phyloP scores from a whole-genome alignment of 2,329 filamentous ascomycete genomes.

The Aspergillus pseudonomiae region DNA sequence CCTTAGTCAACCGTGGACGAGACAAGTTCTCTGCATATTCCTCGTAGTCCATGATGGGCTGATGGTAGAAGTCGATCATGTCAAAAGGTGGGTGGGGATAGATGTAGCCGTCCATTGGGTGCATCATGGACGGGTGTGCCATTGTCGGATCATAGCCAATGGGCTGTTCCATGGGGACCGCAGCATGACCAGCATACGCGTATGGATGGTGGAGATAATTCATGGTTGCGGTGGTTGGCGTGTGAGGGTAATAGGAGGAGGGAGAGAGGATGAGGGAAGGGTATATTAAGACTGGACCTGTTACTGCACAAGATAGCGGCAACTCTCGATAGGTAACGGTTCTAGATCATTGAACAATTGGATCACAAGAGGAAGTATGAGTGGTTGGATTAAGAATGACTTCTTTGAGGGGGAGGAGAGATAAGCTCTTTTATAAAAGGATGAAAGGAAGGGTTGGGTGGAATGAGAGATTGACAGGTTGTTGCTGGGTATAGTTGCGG shows the following conservation, averaged over 20 bases:
- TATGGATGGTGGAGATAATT: conserved; percentile 45
- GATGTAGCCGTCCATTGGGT: conserved; percentile 42
- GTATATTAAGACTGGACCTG: conserved; percentile 5
- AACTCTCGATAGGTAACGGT: conserved; percentile 1
- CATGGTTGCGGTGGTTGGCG: conserved; percentile 30
- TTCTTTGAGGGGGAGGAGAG: neutral
- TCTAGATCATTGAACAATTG: conserved; percentile 18
- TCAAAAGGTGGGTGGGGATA: conserved; percentile 44
- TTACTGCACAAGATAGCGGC: conserved; percentile 12
- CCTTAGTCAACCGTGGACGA: conserved; percentile 53
- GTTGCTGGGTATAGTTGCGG: neutral
- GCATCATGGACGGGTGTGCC: conserved; percentile 42
- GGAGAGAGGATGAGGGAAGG: conserved; percentile 7
- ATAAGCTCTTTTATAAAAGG: conserved; percentile 2
- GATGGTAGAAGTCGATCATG: conserved; percentile 46
- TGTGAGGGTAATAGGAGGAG: conserved; percentile 14
- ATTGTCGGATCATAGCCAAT: conserved; percentile 41
- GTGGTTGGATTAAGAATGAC: neutral
- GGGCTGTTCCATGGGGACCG: conserved; percentile 41
- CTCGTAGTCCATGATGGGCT: conserved; percentile 49
- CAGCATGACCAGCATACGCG: conserved; percentile 37
- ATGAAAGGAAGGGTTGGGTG: neutral
- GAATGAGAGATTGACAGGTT: conserved; percentile 2
- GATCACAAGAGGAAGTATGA: conserved; percentile 7
- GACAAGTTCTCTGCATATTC: conserved; percentile 53